Base-by-base conservation (phyloP, 1,284 basidiomycete genomes). In the Bjerkandera adusta region DNA sequence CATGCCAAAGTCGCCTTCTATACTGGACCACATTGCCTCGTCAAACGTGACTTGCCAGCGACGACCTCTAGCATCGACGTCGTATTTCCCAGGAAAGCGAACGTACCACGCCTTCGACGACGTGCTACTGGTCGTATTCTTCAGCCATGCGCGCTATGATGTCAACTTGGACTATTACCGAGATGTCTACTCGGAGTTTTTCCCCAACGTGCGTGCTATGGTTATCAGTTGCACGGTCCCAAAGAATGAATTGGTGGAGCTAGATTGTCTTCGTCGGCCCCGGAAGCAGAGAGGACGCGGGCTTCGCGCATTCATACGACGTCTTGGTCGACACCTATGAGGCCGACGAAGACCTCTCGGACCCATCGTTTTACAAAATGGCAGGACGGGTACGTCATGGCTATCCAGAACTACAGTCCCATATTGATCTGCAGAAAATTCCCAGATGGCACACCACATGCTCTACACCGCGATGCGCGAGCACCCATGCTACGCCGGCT, bases 231-330 rank as follows among this genome's bases (percentile, higher is more conserved):
- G 3, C 34, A 37, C 5, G 6, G 11, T 44, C 4, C 12, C 16
- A n/a, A n/a, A n/a, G n/a, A n/a, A n/a, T n/a, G n/a, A n/a, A n/a
- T n/a, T n/a, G n/a, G 48, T 36, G n/a, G 16, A 15, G 22, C 36
- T n/a, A 77, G 72, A 74, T 77, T 33, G 50, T 76, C 6, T 76
- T 74, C 45, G 61, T 77, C n/a, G 73, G 76, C 7, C 73, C 75
- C 29, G 67, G 59, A 13, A 72, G 52, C 47, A 63, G 76, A n/a
- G 71, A 77, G 49, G 75, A 77, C 43, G 59, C 58, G n/a, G 75
- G 75, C 1, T 75, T 75, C 49, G 39, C 54, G 16, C 70, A 75
- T 52, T 75, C 75, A 2, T 76, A 76, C 43, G 75, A 77, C 50
- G 69, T 77, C 13, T 56, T 72, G 7, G 70, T 77, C 4, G 73